Conservation (phyloP, 2,329 filamentous ascomycete species). For the Talaromyces atroroseus region DNA sequence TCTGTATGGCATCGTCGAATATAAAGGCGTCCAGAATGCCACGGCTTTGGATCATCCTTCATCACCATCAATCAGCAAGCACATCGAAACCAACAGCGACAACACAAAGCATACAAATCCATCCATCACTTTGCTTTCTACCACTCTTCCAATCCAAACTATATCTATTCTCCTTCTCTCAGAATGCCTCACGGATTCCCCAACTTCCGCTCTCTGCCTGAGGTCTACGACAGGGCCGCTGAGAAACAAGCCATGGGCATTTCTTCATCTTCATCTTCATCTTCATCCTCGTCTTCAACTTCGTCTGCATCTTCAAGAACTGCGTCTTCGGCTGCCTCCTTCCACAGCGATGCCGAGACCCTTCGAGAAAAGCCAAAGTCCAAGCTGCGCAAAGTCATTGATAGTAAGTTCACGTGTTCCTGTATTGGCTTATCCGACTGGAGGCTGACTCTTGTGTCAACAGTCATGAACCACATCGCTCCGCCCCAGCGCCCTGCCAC, state of each 20-base stretch:
- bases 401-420: background rate
- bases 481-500: background rate
- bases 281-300: background rate
- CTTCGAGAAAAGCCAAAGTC: slow-evolving; percentile 3
- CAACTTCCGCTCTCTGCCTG: slow-evolving; percentile 8
- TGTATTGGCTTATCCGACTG: background rate
- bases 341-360: slow-evolving; percentile 8
- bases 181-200: slow-evolving; percentile 9
- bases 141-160: background rate
- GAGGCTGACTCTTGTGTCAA: background rate
- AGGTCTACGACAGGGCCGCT: slow-evolving; percentile 3
- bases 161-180: background rate
- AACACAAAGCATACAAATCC: background rate
- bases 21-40: background rate
- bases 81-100: background rate
- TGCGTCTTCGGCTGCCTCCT: slow-evolving; percentile 2
- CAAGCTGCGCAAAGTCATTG: background rate
- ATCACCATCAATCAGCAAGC: background rate
- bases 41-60: background rate
- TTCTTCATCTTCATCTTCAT: background rate
- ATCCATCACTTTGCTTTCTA: background rate
- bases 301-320: slow-evolving; percentile 4
- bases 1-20: background rate
- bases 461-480: slow-evolving; percentile 11
- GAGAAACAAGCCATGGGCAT: background rate